These are phyloP conservation scores for Suillus sp. DNA, from an alignment of 768 basidiomycete genomes.

Conservation along the genomic window DNA sequence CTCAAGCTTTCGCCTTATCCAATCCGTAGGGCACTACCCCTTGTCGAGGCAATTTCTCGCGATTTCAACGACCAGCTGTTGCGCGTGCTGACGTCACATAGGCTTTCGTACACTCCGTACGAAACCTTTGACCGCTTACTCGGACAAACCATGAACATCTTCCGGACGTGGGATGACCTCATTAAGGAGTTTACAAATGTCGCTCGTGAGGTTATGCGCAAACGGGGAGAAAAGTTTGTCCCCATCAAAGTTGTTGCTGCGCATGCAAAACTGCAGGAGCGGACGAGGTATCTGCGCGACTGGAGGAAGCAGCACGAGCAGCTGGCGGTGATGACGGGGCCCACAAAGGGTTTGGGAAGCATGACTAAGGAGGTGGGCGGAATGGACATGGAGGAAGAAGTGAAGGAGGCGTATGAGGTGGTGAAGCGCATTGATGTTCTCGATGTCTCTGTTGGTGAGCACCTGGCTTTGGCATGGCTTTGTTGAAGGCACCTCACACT, in stretches of 20 bases:
- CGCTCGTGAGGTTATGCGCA: slow-evolving; percentile 88
- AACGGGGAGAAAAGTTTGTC: slow-evolving; percentile 90
- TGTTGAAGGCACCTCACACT: slow-evolving; percentile 7
- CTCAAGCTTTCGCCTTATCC: slow-evolving; percentile 96
- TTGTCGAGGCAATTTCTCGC: slow-evolving; percentile 96
- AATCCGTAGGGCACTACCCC: slow-evolving; percentile 90
- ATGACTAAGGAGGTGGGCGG: slow-evolving; percentile 79
- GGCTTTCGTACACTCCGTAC: slow-evolving; percentile 92
- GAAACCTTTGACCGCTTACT: slow-evolving; percentile 91
- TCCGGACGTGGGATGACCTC: slow-evolving; percentile 85
- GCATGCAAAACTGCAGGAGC: slow-evolving; percentile 88
- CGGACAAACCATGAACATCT: slow-evolving; percentile 71
- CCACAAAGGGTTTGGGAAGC: slow-evolving; percentile 81
- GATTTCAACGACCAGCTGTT: slow-evolving; percentile 97
- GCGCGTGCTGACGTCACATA: slow-evolving; percentile 86
- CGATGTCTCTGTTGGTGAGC: slow-evolving; percentile 87
- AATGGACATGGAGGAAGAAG: slow-evolving; percentile 98
- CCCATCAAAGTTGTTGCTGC: slow-evolving; percentile 94
- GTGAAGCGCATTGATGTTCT: slow-evolving; percentile 95
- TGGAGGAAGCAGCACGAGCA: slow-evolving; percentile 99
- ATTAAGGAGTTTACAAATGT: slow-evolving; percentile 94
- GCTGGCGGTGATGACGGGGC: slow-evolving; percentile 94
- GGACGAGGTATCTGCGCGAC: slow-evolving; percentile 81
- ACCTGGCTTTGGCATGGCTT: background rate
- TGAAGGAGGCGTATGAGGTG: slow-evolving; percentile 95